A percentile compares a stretch with the other conserved stretches of the same genome.
These are phyloP conservation scores for Rhizopogon salebrosus DNA, from an alignment of 768 basidiomycete genomes.

Conservation along the genomic window DNA sequence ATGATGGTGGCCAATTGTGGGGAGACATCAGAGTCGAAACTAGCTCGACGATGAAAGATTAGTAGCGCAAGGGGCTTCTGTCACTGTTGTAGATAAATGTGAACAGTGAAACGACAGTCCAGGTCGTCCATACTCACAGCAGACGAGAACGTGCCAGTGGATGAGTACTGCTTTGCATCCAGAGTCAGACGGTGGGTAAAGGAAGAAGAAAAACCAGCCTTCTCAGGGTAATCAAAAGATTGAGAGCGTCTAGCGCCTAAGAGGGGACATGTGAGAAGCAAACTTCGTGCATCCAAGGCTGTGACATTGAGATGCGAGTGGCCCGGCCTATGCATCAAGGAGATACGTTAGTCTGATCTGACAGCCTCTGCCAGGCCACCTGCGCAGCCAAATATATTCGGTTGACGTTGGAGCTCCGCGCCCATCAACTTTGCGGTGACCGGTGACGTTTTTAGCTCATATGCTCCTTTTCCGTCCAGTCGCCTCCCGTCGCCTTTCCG, in stretches of 20 bases:
- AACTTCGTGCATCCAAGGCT: background rate
- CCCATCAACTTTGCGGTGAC: conserved; percentile 8
- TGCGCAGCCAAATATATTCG: too few relatives aligned
- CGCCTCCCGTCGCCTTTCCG: conserved; percentile 1
- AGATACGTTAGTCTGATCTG: background rate
- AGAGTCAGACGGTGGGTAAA: background rate
- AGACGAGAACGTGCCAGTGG: background rate
- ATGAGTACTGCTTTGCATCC: background rate
- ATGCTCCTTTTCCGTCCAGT: conserved; percentile 2
- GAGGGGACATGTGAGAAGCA: conserved; percentile 1
- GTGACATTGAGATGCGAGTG: background rate
- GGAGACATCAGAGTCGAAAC: background rate
- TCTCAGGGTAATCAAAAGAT: background rate
- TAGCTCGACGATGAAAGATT: background rate
- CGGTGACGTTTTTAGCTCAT: background rate
- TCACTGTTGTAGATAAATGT: background rate
- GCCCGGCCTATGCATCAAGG: background rate
- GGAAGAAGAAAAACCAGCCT: background rate
- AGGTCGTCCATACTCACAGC: background rate
- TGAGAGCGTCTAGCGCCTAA: background rate
- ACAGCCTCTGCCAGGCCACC: too few relatives aligned
- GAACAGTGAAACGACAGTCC: background rate
- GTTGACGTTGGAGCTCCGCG: background rate
- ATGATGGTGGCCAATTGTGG: too few relatives aligned
- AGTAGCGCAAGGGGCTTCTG: background rate